Conservation (phyloP, 768 basidiomycete species). For the Tricholoma sp. region DNA sequence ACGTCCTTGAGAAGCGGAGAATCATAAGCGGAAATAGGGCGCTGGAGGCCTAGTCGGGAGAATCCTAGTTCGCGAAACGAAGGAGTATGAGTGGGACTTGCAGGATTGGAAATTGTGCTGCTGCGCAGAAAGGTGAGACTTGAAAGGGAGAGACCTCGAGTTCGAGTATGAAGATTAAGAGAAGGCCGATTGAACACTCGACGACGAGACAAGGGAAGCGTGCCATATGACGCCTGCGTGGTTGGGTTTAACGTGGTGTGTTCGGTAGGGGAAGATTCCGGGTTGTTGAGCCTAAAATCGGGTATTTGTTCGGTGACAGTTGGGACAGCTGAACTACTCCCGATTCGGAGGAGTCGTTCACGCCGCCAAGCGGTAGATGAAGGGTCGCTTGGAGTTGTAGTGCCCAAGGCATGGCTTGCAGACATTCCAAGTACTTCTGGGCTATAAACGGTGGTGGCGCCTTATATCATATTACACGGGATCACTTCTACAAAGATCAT, state of each 20-base stretch:
- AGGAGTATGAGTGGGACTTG: slow-evolving; percentile 25
- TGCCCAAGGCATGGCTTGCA: not conserved
- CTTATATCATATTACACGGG: no score
- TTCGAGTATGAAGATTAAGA: slow-evolving; percentile 22
- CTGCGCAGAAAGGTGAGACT: slow-evolving; percentile 25
- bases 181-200: slow-evolving; percentile 21
- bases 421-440: not conserved
- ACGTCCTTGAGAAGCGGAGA: slow-evolving; percentile 35
- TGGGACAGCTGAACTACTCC: slow-evolving; percentile 26
- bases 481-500: no score
- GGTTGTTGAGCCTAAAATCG: not conserved
- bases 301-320: slow-evolving; percentile 2
- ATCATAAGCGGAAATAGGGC: slow-evolving; percentile 76
- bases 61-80: slow-evolving; percentile 37
- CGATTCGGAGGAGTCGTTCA: slow-evolving; percentile 54
- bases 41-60: slow-evolving; percentile 40
- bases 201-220: slow-evolving; percentile 32
- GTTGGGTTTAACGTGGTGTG: slow-evolving; percentile 27
- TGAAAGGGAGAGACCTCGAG: slow-evolving; percentile 34
- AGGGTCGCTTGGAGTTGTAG: slow-evolving; percentile 33
- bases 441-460: no score
- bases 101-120: slow-evolving; percentile 29
- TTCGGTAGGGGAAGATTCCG: slow-evolving; percentile 24
- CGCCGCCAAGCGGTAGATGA: slow-evolving; percentile 58
- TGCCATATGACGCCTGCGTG: slow-evolving; percentile 42